Evolutionary conservation across 2,329 filamentous ascomycete genomes (phyloP).

Genomic region (Calonectria ilicicola): DNA sequence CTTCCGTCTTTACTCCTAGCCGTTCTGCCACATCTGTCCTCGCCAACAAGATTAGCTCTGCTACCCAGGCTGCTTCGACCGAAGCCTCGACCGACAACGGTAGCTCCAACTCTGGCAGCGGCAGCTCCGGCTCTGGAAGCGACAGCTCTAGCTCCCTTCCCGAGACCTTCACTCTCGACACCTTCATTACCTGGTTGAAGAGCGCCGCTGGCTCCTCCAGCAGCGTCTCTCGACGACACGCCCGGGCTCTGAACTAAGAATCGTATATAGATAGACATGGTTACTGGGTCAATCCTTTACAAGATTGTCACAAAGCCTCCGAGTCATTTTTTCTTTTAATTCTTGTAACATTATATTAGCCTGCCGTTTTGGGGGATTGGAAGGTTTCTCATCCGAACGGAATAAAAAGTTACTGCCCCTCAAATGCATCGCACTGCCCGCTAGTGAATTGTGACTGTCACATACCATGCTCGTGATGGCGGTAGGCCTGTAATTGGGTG

Average conservation of each 20-base stretch:
- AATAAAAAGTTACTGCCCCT: conserved; percentile 1
- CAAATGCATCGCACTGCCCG: neutral
- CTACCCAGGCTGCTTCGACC: neutral
- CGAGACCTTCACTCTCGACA: conserved; percentile 40
- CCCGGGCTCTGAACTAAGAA: conserved; percentile 34
- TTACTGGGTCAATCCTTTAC: neutral
- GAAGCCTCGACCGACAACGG: neutral
- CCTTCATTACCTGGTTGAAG: conserved; percentile 36
- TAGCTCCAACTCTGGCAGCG: conserved; percentile 3
- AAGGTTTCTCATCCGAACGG: neutral
- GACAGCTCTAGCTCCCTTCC: conserved; percentile 27
- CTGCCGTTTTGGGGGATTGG: neutral
- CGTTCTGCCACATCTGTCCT: conserved; percentile 16
- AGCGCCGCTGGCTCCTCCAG: conserved; percentile 16
- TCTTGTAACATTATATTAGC: conserved; percentile 17
- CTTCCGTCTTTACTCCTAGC: conserved; percentile 18
- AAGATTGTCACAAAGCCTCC: neutral
- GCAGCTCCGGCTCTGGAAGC: neutral
- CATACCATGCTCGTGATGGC: neutral
- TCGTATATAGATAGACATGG: neutral
- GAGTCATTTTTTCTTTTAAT: conserved; percentile 12
- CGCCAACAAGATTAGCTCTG: conserved; percentile 3
- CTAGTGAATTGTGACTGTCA: neutral
- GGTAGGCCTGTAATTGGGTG: no score
- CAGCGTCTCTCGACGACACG: conserved; percentile 36